Conservation (phyloP, 495 filamentous ascomycete species). For the Xylaria grammica region DNA sequence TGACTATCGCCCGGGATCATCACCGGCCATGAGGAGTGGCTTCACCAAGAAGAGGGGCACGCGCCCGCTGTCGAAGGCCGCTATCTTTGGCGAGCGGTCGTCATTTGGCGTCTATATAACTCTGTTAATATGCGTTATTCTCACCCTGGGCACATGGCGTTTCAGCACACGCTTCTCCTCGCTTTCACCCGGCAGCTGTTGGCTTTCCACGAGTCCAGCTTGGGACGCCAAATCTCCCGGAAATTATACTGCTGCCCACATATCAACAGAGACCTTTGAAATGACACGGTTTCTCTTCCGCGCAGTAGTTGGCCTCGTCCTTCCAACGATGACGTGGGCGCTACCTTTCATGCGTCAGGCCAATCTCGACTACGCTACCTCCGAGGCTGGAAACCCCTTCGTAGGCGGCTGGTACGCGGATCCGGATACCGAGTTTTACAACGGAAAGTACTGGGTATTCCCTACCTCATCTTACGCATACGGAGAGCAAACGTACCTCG, state of each 20-base stretch:
- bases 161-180: background rate
- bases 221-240: background rate
- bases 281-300: slow-evolving; percentile 1
- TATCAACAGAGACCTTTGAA: background rate
- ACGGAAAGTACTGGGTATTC: slow-evolving; percentile 56
- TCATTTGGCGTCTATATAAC: slow-evolving; percentile 5
- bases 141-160: background rate
- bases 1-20: slow-evolving; percentile 1
- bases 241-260: background rate
- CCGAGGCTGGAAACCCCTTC: slow-evolving; percentile 46
- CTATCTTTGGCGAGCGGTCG: background rate
- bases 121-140: background rate
- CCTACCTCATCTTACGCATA: slow-evolving; percentile 54
- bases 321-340: slow-evolving; percentile 3
- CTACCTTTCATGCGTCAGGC: background rate
- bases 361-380: slow-evolving; percentile 28
- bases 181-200: slow-evolving; percentile 4
- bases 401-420: slow-evolving; percentile 57
- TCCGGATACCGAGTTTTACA: slow-evolving; percentile 57
- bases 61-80: slow-evolving; percentile 1
- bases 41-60: slow-evolving; percentile 5
- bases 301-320: background rate
- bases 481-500: slow-evolving; percentile 51
- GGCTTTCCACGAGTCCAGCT: background rate
- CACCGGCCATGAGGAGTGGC: slow-evolving; percentile 2